These are phyloP conservation scores for Colletotrichum horii DNA, from an alignment of 2,329 filamentous ascomycete species.

Conservation along the genomic window DNA sequence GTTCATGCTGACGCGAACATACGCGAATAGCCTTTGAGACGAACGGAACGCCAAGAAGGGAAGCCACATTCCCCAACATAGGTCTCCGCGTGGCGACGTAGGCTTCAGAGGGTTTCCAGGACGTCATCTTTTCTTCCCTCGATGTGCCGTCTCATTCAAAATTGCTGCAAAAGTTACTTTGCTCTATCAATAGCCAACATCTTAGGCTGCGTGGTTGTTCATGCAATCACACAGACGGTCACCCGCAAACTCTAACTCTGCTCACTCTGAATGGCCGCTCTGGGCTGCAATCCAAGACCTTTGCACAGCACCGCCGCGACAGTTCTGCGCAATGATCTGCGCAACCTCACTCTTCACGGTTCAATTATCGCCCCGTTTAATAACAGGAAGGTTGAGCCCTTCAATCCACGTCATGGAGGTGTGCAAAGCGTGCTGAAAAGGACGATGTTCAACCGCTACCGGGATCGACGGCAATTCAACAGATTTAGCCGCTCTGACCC, in stretches of 20 bases:
- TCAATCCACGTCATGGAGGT: not conserved
- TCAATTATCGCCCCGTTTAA: not conserved
- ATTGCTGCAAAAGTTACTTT: not conserved
- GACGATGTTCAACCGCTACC: not conserved
- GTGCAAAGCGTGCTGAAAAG: not conserved
- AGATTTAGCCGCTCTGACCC: not conserved
- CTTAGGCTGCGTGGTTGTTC: not conserved
- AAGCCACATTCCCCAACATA: not conserved
- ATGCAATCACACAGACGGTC: not conserved
- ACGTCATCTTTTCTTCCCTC: not conserved
- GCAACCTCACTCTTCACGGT: not conserved
- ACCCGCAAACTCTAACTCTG: not conserved
- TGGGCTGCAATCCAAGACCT: not conserved
- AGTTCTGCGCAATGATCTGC: not conserved
- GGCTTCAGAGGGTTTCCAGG: not conserved
- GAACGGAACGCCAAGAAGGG: not conserved
- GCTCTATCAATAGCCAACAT: not conserved
- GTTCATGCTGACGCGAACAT: not conserved
- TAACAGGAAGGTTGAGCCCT: not conserved
- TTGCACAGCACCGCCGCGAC: not conserved
- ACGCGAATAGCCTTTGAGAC: not conserved
- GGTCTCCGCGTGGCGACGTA: not conserved
- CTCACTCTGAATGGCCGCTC: not conserved
- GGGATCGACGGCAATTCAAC: not conserved
- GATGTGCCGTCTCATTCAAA: not conserved